These are phyloP conservation scores for Cladosporium sphaerospermum DNA, from an alignment of 2,329 filamentous ascomycete genomes.

Conservation along the genomic window DNA sequence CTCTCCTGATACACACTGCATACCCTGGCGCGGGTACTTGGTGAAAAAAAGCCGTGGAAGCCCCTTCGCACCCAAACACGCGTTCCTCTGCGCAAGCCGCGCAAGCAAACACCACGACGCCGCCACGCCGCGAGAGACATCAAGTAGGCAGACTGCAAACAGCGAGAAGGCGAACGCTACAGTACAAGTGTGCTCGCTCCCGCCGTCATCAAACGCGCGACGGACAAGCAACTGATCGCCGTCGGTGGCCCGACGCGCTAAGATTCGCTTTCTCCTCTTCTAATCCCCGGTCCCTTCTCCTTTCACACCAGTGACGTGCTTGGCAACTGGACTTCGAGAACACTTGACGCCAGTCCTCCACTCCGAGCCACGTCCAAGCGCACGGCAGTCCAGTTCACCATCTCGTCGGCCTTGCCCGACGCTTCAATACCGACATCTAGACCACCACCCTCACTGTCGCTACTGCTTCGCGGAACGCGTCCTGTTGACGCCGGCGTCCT, in stretches of 20 bases:
- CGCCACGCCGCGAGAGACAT: too few species aligned
- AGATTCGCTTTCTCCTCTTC: neutral
- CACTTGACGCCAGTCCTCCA: neutral
- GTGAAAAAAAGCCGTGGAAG: too few species aligned
- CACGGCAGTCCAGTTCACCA: neutral
- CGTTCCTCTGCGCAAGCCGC: too few species aligned
- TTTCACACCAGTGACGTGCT: slow-evolving; percentile 7
- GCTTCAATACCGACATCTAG: neutral
- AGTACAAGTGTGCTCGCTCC: too few species aligned
- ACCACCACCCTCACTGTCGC: neutral
- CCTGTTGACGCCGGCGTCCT: neutral
- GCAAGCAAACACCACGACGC: too few species aligned
- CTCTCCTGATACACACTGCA: too few species aligned
- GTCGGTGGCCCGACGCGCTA: slow-evolving; percentile 4
- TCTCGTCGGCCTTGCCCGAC: neutral
- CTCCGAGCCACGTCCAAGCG: neutral
- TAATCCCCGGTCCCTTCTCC: slow-evolving; percentile 1
- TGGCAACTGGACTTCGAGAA: slow-evolving; percentile 4
- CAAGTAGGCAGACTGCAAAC: too few species aligned
- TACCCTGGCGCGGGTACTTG: too few species aligned
- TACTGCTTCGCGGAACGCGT: neutral
- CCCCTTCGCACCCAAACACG: too few species aligned
- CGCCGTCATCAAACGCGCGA: neutral
- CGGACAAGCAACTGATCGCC: slow-evolving; percentile 9
- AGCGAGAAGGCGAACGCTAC: too few species aligned